Conservation (phyloP, 139 green algal species). For the Desmodesmus armatus region DNA sequence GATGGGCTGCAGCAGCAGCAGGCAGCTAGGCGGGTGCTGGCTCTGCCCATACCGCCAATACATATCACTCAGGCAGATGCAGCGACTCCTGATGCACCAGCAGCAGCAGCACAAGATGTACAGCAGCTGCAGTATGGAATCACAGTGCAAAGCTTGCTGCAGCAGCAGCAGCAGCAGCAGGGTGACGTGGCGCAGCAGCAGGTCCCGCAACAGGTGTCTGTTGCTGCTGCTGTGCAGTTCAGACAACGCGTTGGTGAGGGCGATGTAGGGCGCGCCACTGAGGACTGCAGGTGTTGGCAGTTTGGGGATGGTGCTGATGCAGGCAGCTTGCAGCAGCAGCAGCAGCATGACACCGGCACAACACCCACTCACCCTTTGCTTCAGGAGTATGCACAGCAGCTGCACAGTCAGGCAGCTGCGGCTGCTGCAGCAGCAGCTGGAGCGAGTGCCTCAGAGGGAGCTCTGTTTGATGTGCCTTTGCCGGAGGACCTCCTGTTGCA, state of each 20-base stretch:
- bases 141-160: background rate
- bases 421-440: constrained; percentile 1
- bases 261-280: too few species aligned
- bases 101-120: constrained; percentile 7
- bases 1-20: constrained; percentile 10
- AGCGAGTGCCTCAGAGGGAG: background rate
- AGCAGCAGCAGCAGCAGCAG: background rate
- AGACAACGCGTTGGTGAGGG: too few species aligned
- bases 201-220: background rate
- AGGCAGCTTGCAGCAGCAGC: constrained; percentile 21
- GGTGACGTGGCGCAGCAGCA: background rate
- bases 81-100: background rate
- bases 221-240: too few species aligned
- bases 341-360: background rate
- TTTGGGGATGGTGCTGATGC: too few species aligned
- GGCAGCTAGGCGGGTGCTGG: background rate
- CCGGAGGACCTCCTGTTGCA: background rate
- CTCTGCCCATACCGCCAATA: constrained; percentile 19
- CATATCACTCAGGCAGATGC: constrained; percentile 12
- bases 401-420: background rate
- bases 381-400: background rate
- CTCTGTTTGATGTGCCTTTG: background rate
- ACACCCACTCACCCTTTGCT: background rate
- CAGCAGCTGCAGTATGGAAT: constrained; percentile 3
- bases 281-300: too few species aligned